Evolutionary conservation across 306 rosid genomes (phyloP).

Genomic region (Lithocarpus polystachyus): DNA sequence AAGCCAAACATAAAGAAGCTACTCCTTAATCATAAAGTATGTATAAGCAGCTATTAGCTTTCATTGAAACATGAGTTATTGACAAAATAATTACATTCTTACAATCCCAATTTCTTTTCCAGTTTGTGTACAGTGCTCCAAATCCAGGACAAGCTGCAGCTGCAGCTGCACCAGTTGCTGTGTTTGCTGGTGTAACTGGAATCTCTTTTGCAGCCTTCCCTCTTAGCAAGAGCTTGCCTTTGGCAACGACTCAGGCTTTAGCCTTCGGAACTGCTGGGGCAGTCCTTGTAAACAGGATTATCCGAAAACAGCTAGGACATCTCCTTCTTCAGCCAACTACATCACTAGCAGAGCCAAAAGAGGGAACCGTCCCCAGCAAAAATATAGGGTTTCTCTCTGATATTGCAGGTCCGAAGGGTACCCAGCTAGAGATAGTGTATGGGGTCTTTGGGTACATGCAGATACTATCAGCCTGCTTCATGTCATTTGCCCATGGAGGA

Average conservation of each 20-base stretch:
- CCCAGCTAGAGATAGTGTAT: conserved; percentile 86
- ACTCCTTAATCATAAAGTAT: background rate
- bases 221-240: conserved; percentile 53
- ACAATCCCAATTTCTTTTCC: conserved; percentile 15
- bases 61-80: background rate
- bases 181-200: conserved; percentile 65
- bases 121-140: conserved; percentile 93
- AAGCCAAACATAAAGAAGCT: background rate
- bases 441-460: conserved; percentile 98
- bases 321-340: conserved; percentile 56
- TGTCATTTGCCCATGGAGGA: conserved; percentile 99
- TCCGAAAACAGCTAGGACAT: conserved; percentile 84
- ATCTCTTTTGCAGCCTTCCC: conserved; percentile 81
- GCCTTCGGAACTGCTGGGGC: conserved; percentile 72
- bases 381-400: conserved; percentile 70
- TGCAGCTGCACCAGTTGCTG: conserved; percentile 90
- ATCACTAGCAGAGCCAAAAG: conserved; percentile 36
- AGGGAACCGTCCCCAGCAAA: conserved; percentile 36
- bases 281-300: conserved; percentile 57
- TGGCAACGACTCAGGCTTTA: conserved; percentile 65
- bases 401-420: conserved; percentile 86
- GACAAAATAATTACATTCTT: background rate
- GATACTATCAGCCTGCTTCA: conserved; percentile 94
- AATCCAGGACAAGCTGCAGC: conserved; percentile 99
- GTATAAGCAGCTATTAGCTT: background rate